A percentile compares a stretch with the other conserved stretches of the same genome.
Evolutionary conservation across 768 basidiomycete species (phyloP).

Genomic region (Tylopilus sp.): DNA sequence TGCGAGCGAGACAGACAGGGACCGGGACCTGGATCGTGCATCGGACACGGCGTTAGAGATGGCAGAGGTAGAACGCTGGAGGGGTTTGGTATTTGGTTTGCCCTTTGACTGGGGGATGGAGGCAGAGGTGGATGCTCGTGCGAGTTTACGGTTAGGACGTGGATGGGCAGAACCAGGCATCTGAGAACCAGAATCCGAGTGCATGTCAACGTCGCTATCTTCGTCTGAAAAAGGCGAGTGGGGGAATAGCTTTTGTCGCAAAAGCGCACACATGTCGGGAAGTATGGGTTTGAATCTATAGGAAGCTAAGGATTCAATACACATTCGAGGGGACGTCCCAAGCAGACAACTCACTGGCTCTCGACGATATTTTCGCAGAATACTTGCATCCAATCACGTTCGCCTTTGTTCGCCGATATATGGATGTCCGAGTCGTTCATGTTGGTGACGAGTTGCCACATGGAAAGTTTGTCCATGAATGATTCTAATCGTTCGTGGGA

Average conservation of each 20-base stretch:
- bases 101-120: conserved; percentile 11
- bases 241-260: conserved; percentile 66
- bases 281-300: conserved; percentile 53
- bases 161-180: background rate
- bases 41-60: conserved; percentile 21
- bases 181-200: conserved; percentile 9
- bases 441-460: conserved; percentile 60
- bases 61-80: conserved; percentile 25
- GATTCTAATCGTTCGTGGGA: conserved; percentile 57
- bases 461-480: conserved; percentile 77
- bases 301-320: background rate
- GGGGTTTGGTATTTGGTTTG: conserved; percentile 5
- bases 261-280: conserved; percentile 51
- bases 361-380: conserved; percentile 71
- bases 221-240: conserved; percentile 57
- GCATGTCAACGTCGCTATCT: conserved; percentile 18
- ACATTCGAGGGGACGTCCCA: background rate
- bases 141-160: conserved; percentile 12
- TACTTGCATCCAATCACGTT: conserved; percentile 69
- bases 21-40: conserved; percentile 49
- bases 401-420: conserved; percentile 21
- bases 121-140: conserved; percentile 10
- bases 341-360: conserved; percentile 43
- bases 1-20: conserved; percentile 67
- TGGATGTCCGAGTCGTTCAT: conserved; percentile 33